Evolutionary conservation across 768 basidiomycete genomes (phyloP).

Genomic region (Trametes cingulata): DNA sequence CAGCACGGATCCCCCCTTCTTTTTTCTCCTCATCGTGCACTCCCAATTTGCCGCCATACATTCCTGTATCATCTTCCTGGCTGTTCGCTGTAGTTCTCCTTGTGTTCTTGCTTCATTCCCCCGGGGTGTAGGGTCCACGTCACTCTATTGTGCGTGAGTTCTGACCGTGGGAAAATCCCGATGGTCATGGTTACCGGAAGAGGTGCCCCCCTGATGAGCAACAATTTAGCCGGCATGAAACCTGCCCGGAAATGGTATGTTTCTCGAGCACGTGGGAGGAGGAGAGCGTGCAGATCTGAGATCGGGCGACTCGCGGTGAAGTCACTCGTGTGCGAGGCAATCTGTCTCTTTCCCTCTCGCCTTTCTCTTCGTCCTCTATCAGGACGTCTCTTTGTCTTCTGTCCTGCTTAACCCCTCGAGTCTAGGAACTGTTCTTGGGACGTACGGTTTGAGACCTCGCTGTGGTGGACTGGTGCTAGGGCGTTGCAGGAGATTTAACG

Average conservation of each 20-base stretch:
- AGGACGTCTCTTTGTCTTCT: background rate
- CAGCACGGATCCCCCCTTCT: too few relatives aligned
- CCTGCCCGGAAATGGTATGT: background rate
- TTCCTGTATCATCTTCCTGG: too few relatives aligned
- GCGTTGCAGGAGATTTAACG: background rate
- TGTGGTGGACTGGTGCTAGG: background rate
- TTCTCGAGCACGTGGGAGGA: constrained; percentile 8
- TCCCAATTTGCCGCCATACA: too few relatives aligned
- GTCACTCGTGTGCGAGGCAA: background rate
- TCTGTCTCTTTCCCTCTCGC: background rate
- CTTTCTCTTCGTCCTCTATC: background rate
- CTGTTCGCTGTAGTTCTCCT: too few relatives aligned
- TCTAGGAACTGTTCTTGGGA: background rate
- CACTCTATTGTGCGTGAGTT: too few relatives aligned
- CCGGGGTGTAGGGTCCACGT: too few relatives aligned
- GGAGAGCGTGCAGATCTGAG: background rate
- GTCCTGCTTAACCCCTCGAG: background rate
- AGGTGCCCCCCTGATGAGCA: background rate
- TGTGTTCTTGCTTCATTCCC: too few relatives aligned
- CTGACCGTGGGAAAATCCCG: too few relatives aligned
- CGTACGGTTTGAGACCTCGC: background rate
- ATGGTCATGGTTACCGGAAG: too few relatives aligned
- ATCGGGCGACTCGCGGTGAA: constrained; percentile 5
- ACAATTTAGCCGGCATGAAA: background rate
- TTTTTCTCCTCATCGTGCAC: too few relatives aligned